A percentile compares a stretch with the other conserved stretches of the same genome.
These are phyloP conservation scores for Drosera spatulata DNA, from an alignment of 179 eudicot genomes.

Conservation along the genomic window DNA sequence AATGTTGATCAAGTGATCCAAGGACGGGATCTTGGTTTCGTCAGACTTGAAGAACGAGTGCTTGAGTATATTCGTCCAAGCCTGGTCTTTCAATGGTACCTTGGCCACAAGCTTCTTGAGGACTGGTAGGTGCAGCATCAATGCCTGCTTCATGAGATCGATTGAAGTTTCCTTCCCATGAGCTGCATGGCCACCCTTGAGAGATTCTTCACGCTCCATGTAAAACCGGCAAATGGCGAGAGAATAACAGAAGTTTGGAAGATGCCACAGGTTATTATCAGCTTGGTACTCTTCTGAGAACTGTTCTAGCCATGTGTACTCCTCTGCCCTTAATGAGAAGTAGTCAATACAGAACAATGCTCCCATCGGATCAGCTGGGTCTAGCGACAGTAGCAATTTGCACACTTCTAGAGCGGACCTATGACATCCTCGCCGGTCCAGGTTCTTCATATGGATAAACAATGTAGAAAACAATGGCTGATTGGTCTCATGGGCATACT, in stretches of 20 bases:
- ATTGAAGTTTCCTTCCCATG: conserved; percentile 39
- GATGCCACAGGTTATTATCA: conserved; percentile 67
- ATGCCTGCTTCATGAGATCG: conserved; percentile 87
- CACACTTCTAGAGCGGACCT: conserved; percentile 94
- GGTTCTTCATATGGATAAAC: conserved; percentile 82
- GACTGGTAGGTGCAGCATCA: conserved; percentile 86
- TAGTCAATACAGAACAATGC: conserved; percentile 81
- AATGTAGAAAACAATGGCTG: conserved; percentile 58
- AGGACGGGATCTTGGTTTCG: conserved; percentile 50
- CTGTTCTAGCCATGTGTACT: conserved; percentile 79
- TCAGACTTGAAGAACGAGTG: conserved; percentile 47
- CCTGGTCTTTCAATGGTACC: conserved; percentile 81
- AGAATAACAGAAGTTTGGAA: conserved; percentile 88
- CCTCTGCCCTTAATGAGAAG: conserved; percentile 80
- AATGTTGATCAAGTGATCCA: conserved; percentile 81
- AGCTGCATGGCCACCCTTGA: conserved; percentile 15
- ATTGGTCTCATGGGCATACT: conserved; percentile 70
- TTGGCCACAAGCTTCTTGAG: conserved; percentile 65
- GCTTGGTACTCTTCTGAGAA: conserved; percentile 66
- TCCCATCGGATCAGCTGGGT: conserved; percentile 89
- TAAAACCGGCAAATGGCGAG: conserved; percentile 77
- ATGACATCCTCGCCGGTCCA: conserved; percentile 96
- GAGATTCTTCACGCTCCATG: conserved; percentile 40
- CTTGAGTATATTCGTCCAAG: conserved; percentile 45
- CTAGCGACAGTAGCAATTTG: conserved; percentile 77